Conservation (phyloP, 2,329 filamentous ascomycete species). For the Botrytis aclada region DNA sequence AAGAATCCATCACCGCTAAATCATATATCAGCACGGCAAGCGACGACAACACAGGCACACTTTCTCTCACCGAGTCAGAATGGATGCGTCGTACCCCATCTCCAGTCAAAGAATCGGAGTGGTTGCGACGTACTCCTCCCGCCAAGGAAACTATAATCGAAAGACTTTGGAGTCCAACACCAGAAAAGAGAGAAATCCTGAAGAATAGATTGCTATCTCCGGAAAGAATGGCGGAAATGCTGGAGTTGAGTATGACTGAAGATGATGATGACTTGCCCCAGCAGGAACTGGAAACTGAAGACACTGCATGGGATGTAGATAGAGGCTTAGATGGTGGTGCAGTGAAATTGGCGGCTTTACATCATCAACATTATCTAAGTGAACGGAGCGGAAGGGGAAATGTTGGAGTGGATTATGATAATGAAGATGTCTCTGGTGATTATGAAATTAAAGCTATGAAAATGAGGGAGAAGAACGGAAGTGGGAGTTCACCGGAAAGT, state of each 20-base stretch:
- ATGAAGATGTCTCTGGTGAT: background rate
- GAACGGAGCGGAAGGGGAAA: background rate
- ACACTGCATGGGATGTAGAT: background rate
- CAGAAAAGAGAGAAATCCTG: background rate
- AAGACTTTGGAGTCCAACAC: constrained; percentile 17
- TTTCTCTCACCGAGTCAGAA: constrained; percentile 30
- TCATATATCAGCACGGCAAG: background rate
- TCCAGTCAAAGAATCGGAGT: constrained; percentile 27
- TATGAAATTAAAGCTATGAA: constrained; percentile 13
- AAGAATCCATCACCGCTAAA: background rate
- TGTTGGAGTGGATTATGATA: background rate
- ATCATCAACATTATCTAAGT: background rate
- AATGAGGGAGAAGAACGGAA: background rate
- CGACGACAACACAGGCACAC: constrained; percentile 20
- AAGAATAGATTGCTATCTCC: background rate
- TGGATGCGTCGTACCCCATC: constrained; percentile 33
- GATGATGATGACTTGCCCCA: background rate
- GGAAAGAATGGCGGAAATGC: background rate
- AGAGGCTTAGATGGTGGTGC: background rate
- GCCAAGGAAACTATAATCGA: constrained; percentile 12
- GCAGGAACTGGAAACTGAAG: background rate
- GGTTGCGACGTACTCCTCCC: constrained; percentile 31
- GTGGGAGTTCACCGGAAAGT: background rate
- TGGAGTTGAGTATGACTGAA: background rate
- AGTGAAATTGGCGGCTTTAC: background rate